These are phyloP conservation scores for Wickerhamiella nectarea DNA, from an alignment of 805 yeast species.

Conservation along the genomic window DNA sequence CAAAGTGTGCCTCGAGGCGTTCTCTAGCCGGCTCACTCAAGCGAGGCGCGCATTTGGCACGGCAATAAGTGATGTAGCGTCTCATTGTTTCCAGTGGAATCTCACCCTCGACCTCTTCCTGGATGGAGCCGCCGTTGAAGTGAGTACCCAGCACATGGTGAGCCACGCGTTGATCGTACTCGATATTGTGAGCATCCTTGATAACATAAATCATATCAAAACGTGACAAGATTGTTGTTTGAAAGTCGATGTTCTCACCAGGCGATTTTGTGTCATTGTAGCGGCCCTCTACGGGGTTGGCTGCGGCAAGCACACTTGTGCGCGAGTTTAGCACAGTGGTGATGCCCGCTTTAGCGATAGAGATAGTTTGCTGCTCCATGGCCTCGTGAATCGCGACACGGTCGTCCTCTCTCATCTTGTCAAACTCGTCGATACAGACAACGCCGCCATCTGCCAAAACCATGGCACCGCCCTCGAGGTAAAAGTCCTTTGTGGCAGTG, in stretches of 20 bases:
- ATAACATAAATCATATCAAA: conserved; percentile 98
- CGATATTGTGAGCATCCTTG: conserved; percentile 84
- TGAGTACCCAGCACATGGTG: conserved; percentile 91
- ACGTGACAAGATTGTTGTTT: conserved; percentile 89
- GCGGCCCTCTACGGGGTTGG: conserved; percentile 93
- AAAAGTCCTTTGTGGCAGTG: conserved; percentile 70
- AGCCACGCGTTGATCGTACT: conserved; percentile 78
- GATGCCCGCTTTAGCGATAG: conserved; percentile 98
- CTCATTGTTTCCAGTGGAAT: conserved; percentile 85
- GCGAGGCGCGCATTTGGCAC: conserved; percentile 84
- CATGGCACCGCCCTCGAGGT: conserved; percentile 98
- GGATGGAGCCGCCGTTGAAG: conserved; percentile 49
- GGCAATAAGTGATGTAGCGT: conserved; percentile 81
- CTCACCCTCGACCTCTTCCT: conserved; percentile 54
- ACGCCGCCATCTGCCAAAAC: conserved; percentile 99
- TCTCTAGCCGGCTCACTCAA: conserved; percentile 81
- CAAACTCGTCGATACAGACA: conserved; percentile 97
- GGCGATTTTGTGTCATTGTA: conserved; percentile 94
- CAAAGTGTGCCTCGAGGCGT: conserved; percentile 80
- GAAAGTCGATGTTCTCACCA: conserved; percentile 96
- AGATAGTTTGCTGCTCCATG: conserved; percentile 98
- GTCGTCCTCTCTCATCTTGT: conserved; percentile 98
- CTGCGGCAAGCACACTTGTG: conserved; percentile 94
- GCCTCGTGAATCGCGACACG: conserved; percentile 99
- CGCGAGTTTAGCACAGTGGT: conserved; percentile 93